Evolutionary conservation across 208 protist species (phyloP).

Genomic region (Paratrypanosoma confusum): DNA sequence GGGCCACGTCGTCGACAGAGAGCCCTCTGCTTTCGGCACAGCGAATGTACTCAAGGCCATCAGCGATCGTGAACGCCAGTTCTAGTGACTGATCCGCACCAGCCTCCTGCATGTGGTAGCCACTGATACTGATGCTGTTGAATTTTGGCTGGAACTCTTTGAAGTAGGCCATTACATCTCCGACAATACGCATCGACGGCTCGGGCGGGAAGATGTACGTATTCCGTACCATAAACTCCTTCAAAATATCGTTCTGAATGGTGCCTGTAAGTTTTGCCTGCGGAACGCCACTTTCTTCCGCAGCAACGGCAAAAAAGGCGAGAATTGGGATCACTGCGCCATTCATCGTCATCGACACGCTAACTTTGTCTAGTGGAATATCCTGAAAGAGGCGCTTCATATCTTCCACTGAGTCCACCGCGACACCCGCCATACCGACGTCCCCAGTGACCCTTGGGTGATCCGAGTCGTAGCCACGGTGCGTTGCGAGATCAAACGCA

Average conservation of each 20-base stretch:
- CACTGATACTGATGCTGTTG: constrained; percentile 91
- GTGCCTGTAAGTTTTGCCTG: constrained; percentile 87
- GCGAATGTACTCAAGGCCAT: constrained; percentile 92
- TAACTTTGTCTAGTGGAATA: constrained; percentile 92
- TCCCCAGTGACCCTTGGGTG: constrained; percentile 89
- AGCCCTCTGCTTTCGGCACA: constrained; percentile 46
- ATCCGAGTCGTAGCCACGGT: constrained; percentile 95
- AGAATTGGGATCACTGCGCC: constrained; percentile 93
- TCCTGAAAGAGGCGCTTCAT: constrained; percentile 86
- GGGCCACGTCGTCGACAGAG: constrained; percentile 90
- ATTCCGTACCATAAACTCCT: constrained; percentile 96
- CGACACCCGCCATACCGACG: constrained; percentile 96
- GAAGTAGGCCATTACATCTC: constrained; percentile 93
- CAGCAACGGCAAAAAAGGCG: constrained; percentile 93
- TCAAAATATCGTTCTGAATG: constrained; percentile 97
- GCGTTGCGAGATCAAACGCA: constrained; percentile 94
- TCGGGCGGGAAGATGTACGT: constrained; percentile 96
- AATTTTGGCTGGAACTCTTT: constrained; percentile 91
- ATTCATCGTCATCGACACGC: constrained; percentile 97
- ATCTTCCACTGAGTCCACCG: constrained; percentile 86
- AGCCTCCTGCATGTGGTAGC: constrained; percentile 96
- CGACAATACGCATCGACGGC: constrained; percentile 89
- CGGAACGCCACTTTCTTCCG: constrained; percentile 86
- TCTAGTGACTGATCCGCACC: constrained; percentile 86
- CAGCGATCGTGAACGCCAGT: constrained; percentile 93